Percentiles rank a stretch among this genome's conserved stretches.
Conservation (phyloP, 2,329 filamentous ascomycete genomes). For the Ascochyta rabiei region DNA sequence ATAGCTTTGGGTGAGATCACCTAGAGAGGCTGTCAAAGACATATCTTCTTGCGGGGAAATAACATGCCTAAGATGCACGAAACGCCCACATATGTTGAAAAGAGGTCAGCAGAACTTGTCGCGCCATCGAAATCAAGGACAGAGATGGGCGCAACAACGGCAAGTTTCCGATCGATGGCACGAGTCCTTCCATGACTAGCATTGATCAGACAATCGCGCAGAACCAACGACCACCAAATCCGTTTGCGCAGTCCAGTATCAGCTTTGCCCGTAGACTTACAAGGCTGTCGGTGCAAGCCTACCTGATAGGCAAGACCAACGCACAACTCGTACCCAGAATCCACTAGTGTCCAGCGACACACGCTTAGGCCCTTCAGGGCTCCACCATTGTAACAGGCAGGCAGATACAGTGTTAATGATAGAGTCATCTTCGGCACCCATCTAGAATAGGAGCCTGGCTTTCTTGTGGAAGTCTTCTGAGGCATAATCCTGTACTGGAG, state of each 20-base stretch:
- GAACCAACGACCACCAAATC: slow-evolving; percentile 54
- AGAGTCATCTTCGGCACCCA: slow-evolving; percentile 45
- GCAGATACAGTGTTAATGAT: slow-evolving; percentile 50
- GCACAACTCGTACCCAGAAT: slow-evolving; percentile 53
- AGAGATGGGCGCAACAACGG: slow-evolving; percentile 48
- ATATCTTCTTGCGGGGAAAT: not conserved
- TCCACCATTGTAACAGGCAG: slow-evolving; percentile 52
- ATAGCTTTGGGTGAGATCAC: slow-evolving; percentile 50
- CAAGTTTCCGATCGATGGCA: slow-evolving; percentile 49
- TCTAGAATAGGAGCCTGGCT: slow-evolving; percentile 44
- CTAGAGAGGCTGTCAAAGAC: slow-evolving; percentile 16
- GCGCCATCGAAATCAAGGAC: slow-evolving; percentile 45
- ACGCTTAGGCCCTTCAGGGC: slow-evolving; percentile 50
- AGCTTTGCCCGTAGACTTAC: slow-evolving; percentile 23
- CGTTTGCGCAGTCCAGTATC: slow-evolving; percentile 47
- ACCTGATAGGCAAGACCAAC: slow-evolving; percentile 53
- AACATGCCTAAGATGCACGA: slow-evolving; percentile 44
- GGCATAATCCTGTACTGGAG: slow-evolving; percentile 40
- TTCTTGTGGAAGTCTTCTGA: slow-evolving; percentile 44
- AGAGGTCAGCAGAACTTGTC: slow-evolving; percentile 40
- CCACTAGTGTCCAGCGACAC: slow-evolving; percentile 53
- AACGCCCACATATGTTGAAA: slow-evolving; percentile 49
- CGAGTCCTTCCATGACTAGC: slow-evolving; percentile 50
- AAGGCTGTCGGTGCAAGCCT: slow-evolving; percentile 52
- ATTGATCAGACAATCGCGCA: slow-evolving; percentile 51